Evolutionary conservation across 2,329 filamentous ascomycete genomes (phyloP).

Genomic region (Venturia pyrina): DNA sequence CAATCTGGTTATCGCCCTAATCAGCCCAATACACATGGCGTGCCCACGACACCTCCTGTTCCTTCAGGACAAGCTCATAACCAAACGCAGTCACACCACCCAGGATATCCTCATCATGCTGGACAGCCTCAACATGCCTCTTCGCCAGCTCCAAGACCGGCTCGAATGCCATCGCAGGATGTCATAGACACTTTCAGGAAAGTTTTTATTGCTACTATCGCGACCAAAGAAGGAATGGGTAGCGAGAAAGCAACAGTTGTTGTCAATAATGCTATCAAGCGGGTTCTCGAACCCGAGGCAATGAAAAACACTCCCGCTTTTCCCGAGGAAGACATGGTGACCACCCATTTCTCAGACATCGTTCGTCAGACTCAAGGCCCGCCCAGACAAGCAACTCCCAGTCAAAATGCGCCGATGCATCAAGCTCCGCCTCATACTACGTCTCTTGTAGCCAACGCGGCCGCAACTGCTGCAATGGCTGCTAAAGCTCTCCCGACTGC

Average conservation of each 20-base stretch:
- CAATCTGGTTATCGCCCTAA: not conserved
- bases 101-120: not conserved
- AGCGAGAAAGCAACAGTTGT: not conserved
- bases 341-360: not conserved
- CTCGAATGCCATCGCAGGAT: slow-evolving; percentile 3
- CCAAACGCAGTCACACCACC: not conserved
- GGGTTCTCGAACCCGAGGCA: slow-evolving; percentile 11
- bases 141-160: not conserved
- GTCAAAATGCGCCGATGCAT: not conserved
- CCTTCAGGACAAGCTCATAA: not conserved
- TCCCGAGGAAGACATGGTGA: not conserved
- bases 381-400: slow-evolving; percentile 9
- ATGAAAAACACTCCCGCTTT: slow-evolving; percentile 1
- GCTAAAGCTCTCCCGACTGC: not conserved
- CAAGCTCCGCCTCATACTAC: not conserved
- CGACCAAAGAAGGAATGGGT: slow-evolving; percentile 4
- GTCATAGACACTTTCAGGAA: slow-evolving; percentile 13
- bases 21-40: not conserved
- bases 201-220: slow-evolving; percentile 6
- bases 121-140: not conserved
- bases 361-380: slow-evolving; percentile 10
- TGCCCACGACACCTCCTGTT: not conserved
- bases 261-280: slow-evolving; percentile 11
- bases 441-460: not conserved
- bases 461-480: not conserved